phyloP scores from a whole-genome alignment of 1,284 basidiomycete genomes.

The Cystobasidiaceae sp. region DNA sequence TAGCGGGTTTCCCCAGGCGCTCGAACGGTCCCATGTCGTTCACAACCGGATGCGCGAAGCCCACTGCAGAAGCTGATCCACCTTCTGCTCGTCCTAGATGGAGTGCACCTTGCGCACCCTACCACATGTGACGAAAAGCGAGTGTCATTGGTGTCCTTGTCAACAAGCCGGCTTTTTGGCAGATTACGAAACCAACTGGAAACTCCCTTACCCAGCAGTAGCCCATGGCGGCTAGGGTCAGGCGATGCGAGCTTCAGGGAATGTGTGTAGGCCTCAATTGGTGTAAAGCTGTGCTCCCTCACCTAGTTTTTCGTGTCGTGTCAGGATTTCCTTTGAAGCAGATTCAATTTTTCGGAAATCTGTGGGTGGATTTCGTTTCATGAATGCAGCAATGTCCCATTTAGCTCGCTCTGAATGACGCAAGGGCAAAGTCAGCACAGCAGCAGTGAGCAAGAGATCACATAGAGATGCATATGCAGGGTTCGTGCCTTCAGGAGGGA shows the following conservation, averaged over 20 bases:
- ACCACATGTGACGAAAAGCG: too few species aligned
- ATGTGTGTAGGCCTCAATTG: too few species aligned
- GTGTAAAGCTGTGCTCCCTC: not conserved
- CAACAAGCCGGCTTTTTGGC: too few species aligned
- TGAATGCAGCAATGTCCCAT: not conserved
- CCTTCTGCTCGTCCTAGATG: not conserved
- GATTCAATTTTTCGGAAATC: not conserved
- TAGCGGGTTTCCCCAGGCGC: not conserved
- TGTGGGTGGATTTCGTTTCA: not conserved
- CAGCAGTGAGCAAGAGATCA: not conserved
- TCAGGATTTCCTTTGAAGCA: not conserved
- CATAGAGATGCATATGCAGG: not conserved
- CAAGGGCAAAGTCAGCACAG: not conserved
- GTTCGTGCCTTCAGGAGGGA: not conserved
- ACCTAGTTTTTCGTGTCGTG: not conserved
- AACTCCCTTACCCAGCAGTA: not conserved
- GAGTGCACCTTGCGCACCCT: not conserved
- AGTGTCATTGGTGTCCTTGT: too few species aligned
- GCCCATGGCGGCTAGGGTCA: not conserved
- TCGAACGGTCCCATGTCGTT: not conserved
- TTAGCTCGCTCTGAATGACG: not conserved
- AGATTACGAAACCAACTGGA: too few species aligned
- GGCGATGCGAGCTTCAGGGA: not conserved
- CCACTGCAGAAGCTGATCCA: not conserved
- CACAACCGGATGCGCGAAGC: not conserved